Evolutionary conservation across 2,329 filamentous ascomycete genomes (phyloP), one percentile per base, ranked within the genome.

Genomic region (Sporothrix curviconia): DNA sequence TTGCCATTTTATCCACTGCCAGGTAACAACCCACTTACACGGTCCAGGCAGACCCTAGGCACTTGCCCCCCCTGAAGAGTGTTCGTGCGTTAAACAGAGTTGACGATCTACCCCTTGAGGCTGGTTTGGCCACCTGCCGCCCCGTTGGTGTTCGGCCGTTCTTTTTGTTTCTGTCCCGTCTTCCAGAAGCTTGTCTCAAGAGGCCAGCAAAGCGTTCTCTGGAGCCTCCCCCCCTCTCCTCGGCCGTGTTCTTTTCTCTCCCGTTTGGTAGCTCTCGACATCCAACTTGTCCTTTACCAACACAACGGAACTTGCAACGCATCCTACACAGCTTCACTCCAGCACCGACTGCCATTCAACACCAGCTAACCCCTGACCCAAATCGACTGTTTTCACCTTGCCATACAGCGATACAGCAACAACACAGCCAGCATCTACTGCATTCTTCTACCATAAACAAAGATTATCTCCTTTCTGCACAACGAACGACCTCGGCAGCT

Each of bases 161-260:
- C 17, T n/a, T 24, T 17, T 19, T 46, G 19, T 25, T 47, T 47
- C 8, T n/a, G 25, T 34, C 32, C 49, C 49, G 34, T 22, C 34
- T 51, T 40, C 30, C n/a, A 43, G 43, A 47, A 34, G 28, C 39
- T 19, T 17, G 40, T 39, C 15, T 39, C 28, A 54, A 60, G 24
- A 60, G 55, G 58, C 58, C 58, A 60, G 36, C 58, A 30, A 57
- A 53, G 32, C 58, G 44, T 60, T 50, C 54, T 50, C 28, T 36
- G 36, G 14, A 9, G 22, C 12, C 30, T 39, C 9, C 6, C 19
- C 22, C 34, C 11, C 47, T 24, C 36, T 25, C 36, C 25, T 40
- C 54, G 25, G 25, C 25, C n/a, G 36, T 53, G 24, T 42, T 53
- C 24, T 32, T 34, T 54, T 54, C 39, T 43, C 17, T 34, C 17